Base-by-base conservation (phyloP, 768 basidiomycete genomes). In the Jaapia argillacea region DNA sequence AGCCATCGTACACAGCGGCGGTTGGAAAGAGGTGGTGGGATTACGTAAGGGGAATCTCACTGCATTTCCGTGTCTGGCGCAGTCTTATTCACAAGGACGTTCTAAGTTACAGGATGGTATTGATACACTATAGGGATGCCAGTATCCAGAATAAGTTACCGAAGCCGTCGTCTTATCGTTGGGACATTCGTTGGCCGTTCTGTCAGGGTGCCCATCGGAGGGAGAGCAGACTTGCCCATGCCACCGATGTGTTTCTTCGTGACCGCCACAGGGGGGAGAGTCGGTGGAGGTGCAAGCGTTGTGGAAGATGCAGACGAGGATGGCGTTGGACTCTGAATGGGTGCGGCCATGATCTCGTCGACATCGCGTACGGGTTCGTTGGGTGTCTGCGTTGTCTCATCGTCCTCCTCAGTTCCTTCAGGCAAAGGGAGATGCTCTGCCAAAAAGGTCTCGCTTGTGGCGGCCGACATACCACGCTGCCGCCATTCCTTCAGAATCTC, bases 401-500 rank as follows among this genome's bases (percentile, higher is more conserved):
- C 48, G 4, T 43, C 36, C 3, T 44, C 54, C 5, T 49, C 54
- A n/a, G 42, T 47, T 25, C 54, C 59, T 5, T 58, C 67, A 1
- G 64, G 58, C 20, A 66, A 46, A 23, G 58, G 59, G 7, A 61
- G 58, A 44, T 64, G 59, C 40, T 67, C 62, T 10, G 65, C 66
- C 14, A 65, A 45, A 47, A 69, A 67, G 1, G 63, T 66, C 37
- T 65, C 62, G 36, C 59, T 63, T 22, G 53, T 54, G 4, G 52
- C 54, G 2, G 47, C 48, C 22, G 60, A 57, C 5, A 50, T 44
- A 27, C 55, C 55, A 18, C 57, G 60, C 40, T 63, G 63, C 56
- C 66, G 66, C 71, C 75, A 75, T 27, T 66, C 62, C 35, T 67
- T 64, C 38, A 92, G 51, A 23, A 91, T 59, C 4, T 67, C 64